phyloP scores from a whole-genome alignment of 495 filamentous ascomycete species.

The Evernia prunastri region DNA sequence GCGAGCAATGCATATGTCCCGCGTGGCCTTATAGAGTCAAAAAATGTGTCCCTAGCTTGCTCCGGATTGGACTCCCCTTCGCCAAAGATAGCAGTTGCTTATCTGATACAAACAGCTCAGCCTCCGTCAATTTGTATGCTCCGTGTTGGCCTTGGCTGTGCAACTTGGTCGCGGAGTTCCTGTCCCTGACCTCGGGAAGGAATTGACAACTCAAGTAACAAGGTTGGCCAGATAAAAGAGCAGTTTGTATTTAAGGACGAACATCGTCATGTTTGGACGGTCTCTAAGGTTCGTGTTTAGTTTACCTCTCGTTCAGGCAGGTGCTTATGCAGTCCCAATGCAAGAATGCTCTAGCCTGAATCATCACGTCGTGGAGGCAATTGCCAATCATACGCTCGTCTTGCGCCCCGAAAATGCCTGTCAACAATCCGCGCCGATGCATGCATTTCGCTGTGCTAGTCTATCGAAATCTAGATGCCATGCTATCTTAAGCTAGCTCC shows the following conservation, averaged over 20 bases:
- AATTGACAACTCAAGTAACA: background rate
- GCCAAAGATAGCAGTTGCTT: background rate
- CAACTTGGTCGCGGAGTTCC: background rate
- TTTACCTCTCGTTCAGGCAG: background rate
- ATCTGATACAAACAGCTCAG: background rate
- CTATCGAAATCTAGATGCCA: constrained; percentile 14
- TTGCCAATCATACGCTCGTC: background rate
- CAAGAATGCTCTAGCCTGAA: background rate
- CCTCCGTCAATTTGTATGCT: background rate
- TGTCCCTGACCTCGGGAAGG: no score
- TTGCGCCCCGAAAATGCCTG: background rate
- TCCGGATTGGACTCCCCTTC: background rate
- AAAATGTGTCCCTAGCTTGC: background rate
- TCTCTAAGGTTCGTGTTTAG: background rate
- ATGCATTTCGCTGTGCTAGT: constrained; percentile 7
- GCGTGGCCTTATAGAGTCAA: background rate
- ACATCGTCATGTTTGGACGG: background rate
- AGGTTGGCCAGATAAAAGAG: background rate
- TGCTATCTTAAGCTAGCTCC: constrained; percentile 80
- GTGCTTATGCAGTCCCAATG: background rate
- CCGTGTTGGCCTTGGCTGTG: background rate
- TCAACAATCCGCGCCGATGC: background rate
- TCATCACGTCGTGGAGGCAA: background rate
- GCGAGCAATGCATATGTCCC: background rate
- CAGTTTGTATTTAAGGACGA: background rate